phyloP scores from a whole-genome alignment of 1,139 yeast genomes.

The Citeromyces siamensis region DNA sequence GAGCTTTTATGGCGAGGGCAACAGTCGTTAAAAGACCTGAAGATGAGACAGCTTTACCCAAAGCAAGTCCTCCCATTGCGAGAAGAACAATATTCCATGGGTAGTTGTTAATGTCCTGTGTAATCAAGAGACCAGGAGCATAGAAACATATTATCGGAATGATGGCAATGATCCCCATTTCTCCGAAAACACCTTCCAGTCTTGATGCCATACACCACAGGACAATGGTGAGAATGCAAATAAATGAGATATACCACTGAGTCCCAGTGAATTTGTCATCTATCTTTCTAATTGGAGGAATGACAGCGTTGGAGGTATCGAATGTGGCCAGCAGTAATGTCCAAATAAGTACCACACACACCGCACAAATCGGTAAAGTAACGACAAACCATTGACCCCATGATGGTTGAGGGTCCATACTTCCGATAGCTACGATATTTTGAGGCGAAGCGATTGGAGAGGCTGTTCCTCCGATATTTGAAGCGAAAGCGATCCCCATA shows the following conservation, averaged over 20 bases:
- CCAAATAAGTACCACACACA: conserved; percentile 62
- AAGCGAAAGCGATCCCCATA: conserved; percentile 82
- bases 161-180: conserved; percentile 80
- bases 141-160: conserved; percentile 77
- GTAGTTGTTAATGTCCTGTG: conserved; percentile 84
- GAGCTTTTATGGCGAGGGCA: conserved; percentile 53
- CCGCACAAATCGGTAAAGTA: conserved; percentile 63
- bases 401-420: conserved; percentile 83
- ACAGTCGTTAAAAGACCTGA: conserved; percentile 76
- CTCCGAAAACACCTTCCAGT: conserved; percentile 64
- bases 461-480: conserved; percentile 92
- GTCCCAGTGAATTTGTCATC: conserved; percentile 58
- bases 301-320: conserved; percentile 42
- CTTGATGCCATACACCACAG: conserved; percentile 80
- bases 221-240: conserved; percentile 58
- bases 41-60: conserved; percentile 85
- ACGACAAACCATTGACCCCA: conserved; percentile 94
- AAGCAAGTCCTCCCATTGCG: conserved; percentile 95
- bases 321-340: conserved; percentile 53
- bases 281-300: conserved; percentile 37
- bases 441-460: conserved; percentile 96
- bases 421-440: conserved; percentile 76
- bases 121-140: conserved; percentile 74
- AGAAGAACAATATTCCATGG: conserved; percentile 89
- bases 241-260: conserved; percentile 57